Evolutionary conservation across 257 asterid species (phyloP), one percentile per base, ranked within the genome.

Genomic region (Scutellaria baicalensis): DNA sequence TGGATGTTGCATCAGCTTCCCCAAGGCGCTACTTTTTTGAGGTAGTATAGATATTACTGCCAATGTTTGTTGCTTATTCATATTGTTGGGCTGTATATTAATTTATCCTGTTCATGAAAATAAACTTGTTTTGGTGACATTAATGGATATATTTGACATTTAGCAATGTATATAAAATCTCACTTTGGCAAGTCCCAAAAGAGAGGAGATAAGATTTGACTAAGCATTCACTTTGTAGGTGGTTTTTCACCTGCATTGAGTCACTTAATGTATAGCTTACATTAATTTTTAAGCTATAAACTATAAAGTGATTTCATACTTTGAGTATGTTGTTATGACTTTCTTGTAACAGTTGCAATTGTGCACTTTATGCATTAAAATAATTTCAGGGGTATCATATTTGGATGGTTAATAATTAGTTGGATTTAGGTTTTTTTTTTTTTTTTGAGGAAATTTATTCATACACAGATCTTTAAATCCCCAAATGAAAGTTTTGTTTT

Each of bases 1-100:
- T 93, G 99, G 99, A 93, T 79, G 78, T 93, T 59, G 87, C 96
- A 35, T 93, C 99, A 71, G 96, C 93, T 76, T 91, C 96, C 58
- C 97, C 99, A 38, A 81, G 88, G 43, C 89, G 97, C 55, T 93
- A 93, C 81, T 87, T 93, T 77, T 91, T 91, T 85, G 99, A 93
- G 96, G 99, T 93, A 81, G 69, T 52, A 60, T 63, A 17, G 56
- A 49, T 35, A 55, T 64, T 76, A 59, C 50, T 72, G 51, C 66
- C 47, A 17, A 23, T 45, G 9, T 69, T 70, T 23, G 16, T 64
- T 58, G 35, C 61, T 62, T 62, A 11, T 62, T 66, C 9, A 36
- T 52, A 23, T 4, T 11, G 51, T 68, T 40, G 48, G 40, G 64
- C 31, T 72, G 52, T 38, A 18, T 23, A 40, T 0, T 52, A 48